Base-by-base conservation (phyloP, 1,284 basidiomycete species). In the Porphyrellus sp. region DNA sequence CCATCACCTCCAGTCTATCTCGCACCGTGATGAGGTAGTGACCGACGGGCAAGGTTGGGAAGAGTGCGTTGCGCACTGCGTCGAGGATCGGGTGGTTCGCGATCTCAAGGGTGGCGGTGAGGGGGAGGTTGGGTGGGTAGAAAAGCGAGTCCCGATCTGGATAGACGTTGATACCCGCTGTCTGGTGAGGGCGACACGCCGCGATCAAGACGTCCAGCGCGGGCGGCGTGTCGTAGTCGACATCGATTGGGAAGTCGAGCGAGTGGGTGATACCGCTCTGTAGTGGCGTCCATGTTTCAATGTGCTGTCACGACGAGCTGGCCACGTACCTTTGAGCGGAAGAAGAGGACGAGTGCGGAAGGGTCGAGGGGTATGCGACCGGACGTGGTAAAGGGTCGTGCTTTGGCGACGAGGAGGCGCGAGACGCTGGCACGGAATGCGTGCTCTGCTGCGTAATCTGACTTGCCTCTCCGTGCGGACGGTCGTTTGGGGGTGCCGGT, bases 51-150 rank as follows among this genome's bases (percentile, higher is more conserved):
- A 89, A 73, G 30, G 77, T 73, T 0, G 86, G 86, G 69, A 90
- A 89, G 18, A 91, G 72, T 0, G 83, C 75, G 53, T 74, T 81
- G 45, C 83, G 82, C 28, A 89, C 74, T 0, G 88, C 83, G 58
- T 89, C 87, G 52, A 91, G 77, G 62, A 91, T 83, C 2, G 88
- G 88, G 62, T 88, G 86, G 64, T 85, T 89, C 13, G 86, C 79
- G 56, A 91, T 77, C 61, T 91, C 88, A 59, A 91, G 78, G 0
- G 88, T 85, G 13, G 84, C 75, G 0, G 85, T 89, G 45, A 89
- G 70, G 13, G 88, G 84, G 43, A 89, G 80, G 52, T 77, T 82
- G 6, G 82, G 73, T 8, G 88, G 87, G 67, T 84, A 89, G 68
- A 81, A 84, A n/a, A 89, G 74, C 0, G 84, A 81, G 59, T 87